Percentiles rank a stretch among this genome's conserved stretches.
Conservation (phyloP, 768 basidiomycete species). For the Suillus occidentalis region DNA sequence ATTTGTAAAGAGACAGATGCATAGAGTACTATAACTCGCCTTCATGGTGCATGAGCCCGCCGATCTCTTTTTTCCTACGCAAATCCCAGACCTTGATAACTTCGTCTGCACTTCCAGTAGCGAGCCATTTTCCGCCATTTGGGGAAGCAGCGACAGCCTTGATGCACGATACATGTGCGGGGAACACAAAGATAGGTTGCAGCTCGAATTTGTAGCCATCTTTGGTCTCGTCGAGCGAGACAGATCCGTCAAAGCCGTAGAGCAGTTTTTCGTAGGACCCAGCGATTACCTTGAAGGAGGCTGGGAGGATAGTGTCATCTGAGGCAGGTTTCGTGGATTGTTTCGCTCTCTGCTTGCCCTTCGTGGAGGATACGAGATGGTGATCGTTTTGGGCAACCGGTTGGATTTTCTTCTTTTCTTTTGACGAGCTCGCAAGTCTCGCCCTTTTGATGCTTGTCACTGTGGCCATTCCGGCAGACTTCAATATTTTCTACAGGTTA, state of each 20-base stretch:
- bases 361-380: conserved; percentile 18
- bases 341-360: conserved; percentile 32
- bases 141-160: conserved; percentile 89
- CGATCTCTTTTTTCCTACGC: conserved; percentile 87
- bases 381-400: conserved; percentile 1
- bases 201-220: conserved; percentile 40
- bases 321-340: conserved; percentile 3
- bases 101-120: conserved; percentile 94
- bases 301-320: conserved; percentile 37
- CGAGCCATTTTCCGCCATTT: conserved; percentile 92
- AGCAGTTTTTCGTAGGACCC: conserved; percentile 97
- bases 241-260: conserved; percentile 80
- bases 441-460: conserved; percentile 21
- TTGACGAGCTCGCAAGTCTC: conserved; percentile 18
- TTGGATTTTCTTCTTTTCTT: conserved; percentile 9
- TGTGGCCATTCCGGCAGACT: not conserved
- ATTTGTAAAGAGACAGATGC: conserved; percentile 2
- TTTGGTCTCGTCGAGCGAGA: conserved; percentile 30
- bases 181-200: conserved; percentile 91
- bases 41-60: conserved; percentile 92
- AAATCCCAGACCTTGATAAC: conserved; percentile 98
- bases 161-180: conserved; percentile 92
- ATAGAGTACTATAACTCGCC: conserved; percentile 46
- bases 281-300: conserved; percentile 81
- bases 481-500: not conserved